Percentiles rank a stretch among this genome's conserved stretches.
Evolutionary conservation across 73 alveolate species (phyloP).

Genomic region (Paramecium biaurelia): DNA sequence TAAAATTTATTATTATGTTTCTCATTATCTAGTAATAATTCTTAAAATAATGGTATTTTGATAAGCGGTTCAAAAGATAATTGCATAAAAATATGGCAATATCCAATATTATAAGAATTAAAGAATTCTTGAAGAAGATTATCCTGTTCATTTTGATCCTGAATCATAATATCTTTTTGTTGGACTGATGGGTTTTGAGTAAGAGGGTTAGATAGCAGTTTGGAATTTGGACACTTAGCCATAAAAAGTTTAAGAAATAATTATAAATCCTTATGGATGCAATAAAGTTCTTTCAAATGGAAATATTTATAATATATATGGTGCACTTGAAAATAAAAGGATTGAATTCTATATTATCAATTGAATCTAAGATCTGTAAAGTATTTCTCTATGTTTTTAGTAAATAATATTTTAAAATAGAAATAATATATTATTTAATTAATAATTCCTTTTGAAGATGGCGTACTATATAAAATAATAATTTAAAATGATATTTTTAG

Average conservation of each 20-base stretch:
- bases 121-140: background rate
- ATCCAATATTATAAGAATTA: background rate
- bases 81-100: background rate
- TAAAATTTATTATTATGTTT: background rate
- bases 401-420: background rate
- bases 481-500: background rate
- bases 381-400: background rate
- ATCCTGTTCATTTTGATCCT: background rate
- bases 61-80: background rate
- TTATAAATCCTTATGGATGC: conserved; percentile 24
- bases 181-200: background rate
- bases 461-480: background rate
- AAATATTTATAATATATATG: background rate
- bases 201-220: background rate
- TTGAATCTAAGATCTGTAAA: background rate
- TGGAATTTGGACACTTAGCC: background rate
- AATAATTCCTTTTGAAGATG: background rate
- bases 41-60: background rate
- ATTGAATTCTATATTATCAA: background rate
- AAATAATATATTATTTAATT: background rate
- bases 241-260: background rate
- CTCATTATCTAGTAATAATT: background rate
- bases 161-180: background rate
- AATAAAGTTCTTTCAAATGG: background rate
- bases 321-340: conserved; percentile 10